Conservation (phyloP, 164 flowering plant species). For the Magnolia kwangsiensis region DNA sequence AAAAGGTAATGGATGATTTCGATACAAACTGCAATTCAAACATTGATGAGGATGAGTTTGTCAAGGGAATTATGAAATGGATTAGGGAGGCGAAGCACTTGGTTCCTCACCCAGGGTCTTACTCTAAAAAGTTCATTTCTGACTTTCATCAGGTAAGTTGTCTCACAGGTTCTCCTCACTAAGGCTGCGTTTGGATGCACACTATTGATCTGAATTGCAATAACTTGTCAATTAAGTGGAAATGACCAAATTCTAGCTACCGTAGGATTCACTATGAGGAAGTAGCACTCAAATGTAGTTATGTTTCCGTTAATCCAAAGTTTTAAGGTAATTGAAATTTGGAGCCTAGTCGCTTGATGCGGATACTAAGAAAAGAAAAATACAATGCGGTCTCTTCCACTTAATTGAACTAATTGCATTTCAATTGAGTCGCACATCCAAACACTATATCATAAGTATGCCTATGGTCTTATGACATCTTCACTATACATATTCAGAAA, state of each 20-base stretch:
- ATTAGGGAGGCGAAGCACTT: conserved; percentile 41
- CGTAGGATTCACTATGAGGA: not conserved
- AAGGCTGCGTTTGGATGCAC: too few relatives aligned
- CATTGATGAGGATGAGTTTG: conserved; percentile 47
- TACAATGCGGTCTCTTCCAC: too few relatives aligned
- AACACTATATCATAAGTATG: too few relatives aligned
- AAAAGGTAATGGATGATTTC: conserved; percentile 57
- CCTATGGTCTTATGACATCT: conserved; percentile 5
- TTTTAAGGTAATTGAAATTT: too few relatives aligned
- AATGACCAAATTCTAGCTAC: not conserved
- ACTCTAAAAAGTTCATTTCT: conserved; percentile 30
- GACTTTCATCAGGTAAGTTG: conserved; percentile 50
- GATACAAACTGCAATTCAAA: conserved; percentile 45
- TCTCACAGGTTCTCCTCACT: not conserved
- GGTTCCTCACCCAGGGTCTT: conserved; percentile 27
- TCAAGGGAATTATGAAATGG: conserved; percentile 58
- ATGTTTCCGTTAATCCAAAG: too few relatives aligned
- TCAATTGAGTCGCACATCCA: too few relatives aligned
- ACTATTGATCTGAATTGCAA: too few relatives aligned
- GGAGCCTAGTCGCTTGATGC: too few relatives aligned
- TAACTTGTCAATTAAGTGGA: too few relatives aligned
- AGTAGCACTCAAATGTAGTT: not conserved
- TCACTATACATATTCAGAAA: conserved; percentile 34
- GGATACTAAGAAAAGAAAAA: too few relatives aligned
- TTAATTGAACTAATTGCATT: too few relatives aligned